Percentiles rank a stretch among this genome's conserved stretches.
Conservation (phyloP, 805 yeast species). For the Suhomyces vadensis region DNA sequence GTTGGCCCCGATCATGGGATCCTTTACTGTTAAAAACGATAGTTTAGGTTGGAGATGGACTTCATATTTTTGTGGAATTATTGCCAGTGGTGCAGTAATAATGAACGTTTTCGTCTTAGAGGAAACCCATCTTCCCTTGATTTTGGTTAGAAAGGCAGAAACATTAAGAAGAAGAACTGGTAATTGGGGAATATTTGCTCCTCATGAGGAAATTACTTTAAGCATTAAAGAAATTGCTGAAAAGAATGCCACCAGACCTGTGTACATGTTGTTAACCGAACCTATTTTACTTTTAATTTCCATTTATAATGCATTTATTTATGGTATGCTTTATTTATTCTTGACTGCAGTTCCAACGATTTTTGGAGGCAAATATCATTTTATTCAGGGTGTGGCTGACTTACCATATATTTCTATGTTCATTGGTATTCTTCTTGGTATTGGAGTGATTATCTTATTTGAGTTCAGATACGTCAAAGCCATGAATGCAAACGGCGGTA, state of each 20-base stretch:
- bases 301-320: slow-evolving; percentile 50
- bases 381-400: slow-evolving; percentile 24
- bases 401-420: slow-evolving; percentile 36
- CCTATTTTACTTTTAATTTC: slow-evolving; percentile 46
- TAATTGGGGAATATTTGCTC: slow-evolving; percentile 41
- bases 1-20: slow-evolving; percentile 68
- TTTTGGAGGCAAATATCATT: slow-evolving; percentile 40
- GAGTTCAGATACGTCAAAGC: slow-evolving; percentile 31
- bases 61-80: slow-evolving; percentile 49
- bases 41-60: slow-evolving; percentile 60
- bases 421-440: slow-evolving; percentile 37
- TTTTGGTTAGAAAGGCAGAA: slow-evolving; percentile 36
- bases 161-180: slow-evolving; percentile 39
- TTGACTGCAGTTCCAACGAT: slow-evolving; percentile 47
- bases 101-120: slow-evolving; percentile 32
- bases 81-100: slow-evolving; percentile 33
- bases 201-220: slow-evolving; percentile 37
- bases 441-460: slow-evolving; percentile 28
- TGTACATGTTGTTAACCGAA: slow-evolving; percentile 39
- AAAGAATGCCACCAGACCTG: slow-evolving; percentile 39
- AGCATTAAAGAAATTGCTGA: slow-evolving; percentile 34
- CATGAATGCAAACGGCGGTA: slow-evolving; percentile 40
- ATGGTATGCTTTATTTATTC: slow-evolving; percentile 48
- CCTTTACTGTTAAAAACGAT: slow-evolving; percentile 39
- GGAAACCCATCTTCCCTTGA: slow-evolving; percentile 44